Evolutionary conservation across 306 rosid species (phyloP), one percentile per base, ranked within the genome.

Genomic region (Dalbergia cultrata): DNA sequence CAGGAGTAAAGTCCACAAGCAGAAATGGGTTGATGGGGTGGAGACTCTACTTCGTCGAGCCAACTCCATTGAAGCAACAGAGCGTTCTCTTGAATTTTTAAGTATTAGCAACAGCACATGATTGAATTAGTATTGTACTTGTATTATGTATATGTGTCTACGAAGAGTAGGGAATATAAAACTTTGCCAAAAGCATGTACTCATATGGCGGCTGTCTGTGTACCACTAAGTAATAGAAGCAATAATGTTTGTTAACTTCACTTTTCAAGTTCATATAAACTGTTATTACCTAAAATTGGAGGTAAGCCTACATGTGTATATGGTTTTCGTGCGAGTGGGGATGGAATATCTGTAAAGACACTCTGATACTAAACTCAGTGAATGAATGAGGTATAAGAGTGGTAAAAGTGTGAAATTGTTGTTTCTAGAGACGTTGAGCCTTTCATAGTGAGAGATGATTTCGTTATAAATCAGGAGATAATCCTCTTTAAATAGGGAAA

Each of bases 11-110:
- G 73, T 75, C 54, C 94, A 89, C 75, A 89, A 88, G 83, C 93
- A 90, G 80, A 86, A 82, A 56, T 94, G 97, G 98, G 93, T 92
- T 80, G 86, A 89, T 57, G 96, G 87, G 85, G 81, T 94, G 45
- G 87, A 86, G 67, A 57, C 72, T 80, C 92, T 90, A 72, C 93
- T 94, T 84, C 76, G 76, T 79, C 90, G 57, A 82, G 86, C 87
- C 71, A 85, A 80, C 84, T 72, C 82, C 79, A 53, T 81, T 13
- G 94, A 83, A 72, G 89, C 80, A 73, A 75, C 87, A 4, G 89
- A 88, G 33, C 62, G 31, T 67, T 86, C 97, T 61, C 78, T 87
- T 17, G 90, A 86, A 52, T 44, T 79, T 81, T 79, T 91, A 43
- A 83, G 88, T 57, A 71, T 86, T 19, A 81, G 81, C 67, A 71